These are phyloP conservation scores for Decorospora gaudefroyi DNA, from an alignment of 2,329 filamentous ascomycete species.

Conservation along the genomic window DNA sequence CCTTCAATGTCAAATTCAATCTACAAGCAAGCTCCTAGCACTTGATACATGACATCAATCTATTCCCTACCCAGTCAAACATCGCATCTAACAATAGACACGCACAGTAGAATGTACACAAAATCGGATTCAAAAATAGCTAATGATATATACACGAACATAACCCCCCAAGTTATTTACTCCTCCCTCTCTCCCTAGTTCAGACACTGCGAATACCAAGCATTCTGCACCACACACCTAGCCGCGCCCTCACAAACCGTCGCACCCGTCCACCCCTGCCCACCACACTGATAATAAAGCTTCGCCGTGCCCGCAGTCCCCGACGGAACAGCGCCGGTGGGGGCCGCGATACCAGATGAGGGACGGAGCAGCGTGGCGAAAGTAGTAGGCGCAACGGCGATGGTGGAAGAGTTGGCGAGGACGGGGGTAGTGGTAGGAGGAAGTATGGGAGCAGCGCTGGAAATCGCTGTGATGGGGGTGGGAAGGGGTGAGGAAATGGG, in stretches of 20 bases:
- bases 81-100: no score
- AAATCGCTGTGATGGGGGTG: constrained; percentile 5
- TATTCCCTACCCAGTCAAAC: no score
- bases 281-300: constrained; percentile 37
- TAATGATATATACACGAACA: constrained; percentile 21
- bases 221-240: constrained; percentile 46
- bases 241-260: constrained; percentile 46
- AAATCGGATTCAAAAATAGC: neutral
- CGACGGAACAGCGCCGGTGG: constrained; percentile 33
- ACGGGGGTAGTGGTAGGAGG: neutral
- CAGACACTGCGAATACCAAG: constrained; percentile 52
- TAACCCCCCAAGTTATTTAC: neutral
- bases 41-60: no score
- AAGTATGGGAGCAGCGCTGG: constrained; percentile 10
- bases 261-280: constrained; percentile 47
- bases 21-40: no score
- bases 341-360: constrained; percentile 9
- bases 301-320: constrained; percentile 11
- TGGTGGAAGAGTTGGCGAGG: constrained; percentile 6
- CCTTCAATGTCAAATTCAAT: no score
- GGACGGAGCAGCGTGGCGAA: constrained; percentile 15
- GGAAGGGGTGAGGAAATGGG: constrained; percentile 6
- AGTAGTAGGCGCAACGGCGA: constrained; percentile 10
- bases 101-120: no score
- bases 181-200: constrained; percentile 1